A percentile compares a stretch with the other conserved stretches of the same genome.
Conservation (phyloP, 345 rosid species). For the Sisymbrium irio region DNA sequence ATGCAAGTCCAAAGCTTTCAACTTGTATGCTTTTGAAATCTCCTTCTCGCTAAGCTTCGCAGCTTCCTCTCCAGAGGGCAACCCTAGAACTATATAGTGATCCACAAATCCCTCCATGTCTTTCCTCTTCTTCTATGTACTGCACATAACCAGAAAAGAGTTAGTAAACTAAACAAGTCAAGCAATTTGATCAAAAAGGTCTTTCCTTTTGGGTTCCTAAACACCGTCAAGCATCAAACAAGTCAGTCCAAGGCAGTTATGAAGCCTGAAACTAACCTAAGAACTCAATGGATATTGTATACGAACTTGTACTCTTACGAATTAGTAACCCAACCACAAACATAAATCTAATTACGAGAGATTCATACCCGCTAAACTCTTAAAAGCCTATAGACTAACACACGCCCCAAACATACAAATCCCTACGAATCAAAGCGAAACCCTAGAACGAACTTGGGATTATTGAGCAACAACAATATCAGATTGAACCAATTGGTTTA, state of each 20-base stretch:
- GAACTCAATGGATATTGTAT: neutral
- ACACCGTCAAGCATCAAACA: neutral
- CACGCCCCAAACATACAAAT: no score
- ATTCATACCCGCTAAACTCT: no score
- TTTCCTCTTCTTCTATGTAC: neutral
- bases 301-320: no score
- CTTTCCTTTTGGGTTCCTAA: neutral
- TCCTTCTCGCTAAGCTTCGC: conserved; percentile 65
- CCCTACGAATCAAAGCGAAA: neutral
- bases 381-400: no score
- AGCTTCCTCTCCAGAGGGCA: conserved; percentile 87
- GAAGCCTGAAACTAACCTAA: neutral
- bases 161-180: no score
- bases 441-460: neutral
- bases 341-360: no score
- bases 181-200: no score
- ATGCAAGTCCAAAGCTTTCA: conserved; percentile 75
- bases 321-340: no score
- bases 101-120: conserved; percentile 57
- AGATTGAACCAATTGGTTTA: no score
- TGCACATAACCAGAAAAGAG: neutral
- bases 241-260: neutral
- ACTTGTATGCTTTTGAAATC: conserved; percentile 71
- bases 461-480: no score
- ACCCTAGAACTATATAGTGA: conserved; percentile 76